Evolutionary conservation across 2,329 filamentous ascomycete species (phyloP), one percentile per base, ranked within the genome.

Genomic region (Whalleya microplaca): DNA sequence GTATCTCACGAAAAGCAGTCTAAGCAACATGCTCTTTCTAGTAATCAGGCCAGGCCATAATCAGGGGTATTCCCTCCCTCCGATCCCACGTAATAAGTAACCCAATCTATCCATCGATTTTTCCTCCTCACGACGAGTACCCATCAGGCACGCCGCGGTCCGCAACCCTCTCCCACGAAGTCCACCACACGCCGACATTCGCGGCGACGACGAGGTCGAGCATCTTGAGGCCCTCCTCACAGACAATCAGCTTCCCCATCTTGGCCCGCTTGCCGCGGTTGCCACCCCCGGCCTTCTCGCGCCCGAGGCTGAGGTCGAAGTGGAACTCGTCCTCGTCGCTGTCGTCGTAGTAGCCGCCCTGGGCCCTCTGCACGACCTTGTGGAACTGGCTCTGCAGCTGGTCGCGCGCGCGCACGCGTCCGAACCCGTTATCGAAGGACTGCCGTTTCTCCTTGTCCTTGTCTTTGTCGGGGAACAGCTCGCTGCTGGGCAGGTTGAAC

Each of bases 101-200:
- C 10, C 14, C 32, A 6, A 37, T 6, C 27, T 29, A 29, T 29
- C 27, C 12, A 12, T n/a, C n/a, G n/a, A n/a, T n/a, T 12, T 29
- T 29, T 29, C 32, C 4, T 8, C 32, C 14, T 37, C 32, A 37
- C 27, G 27, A 12, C 27, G 32, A 37, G 32, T 6, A 37, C 32
- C 14, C 5, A 12, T 16, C 32, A 3, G 5, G 14, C 6, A 12
- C 5, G 32, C 32, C 32, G 10, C 41, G 20, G 37, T 52, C 47
- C 61, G 42, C 55, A 58, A 64, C 80, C 66, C 77, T 80, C 66
- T 91, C 89, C 84, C 92, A 97, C 3, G 90, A 86, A 66, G 87
- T 87, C 93, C 94, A 98, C 91, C 93, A 99, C 16, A 98, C 78
- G 1, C 90, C 92, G 75, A 99, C 84, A 70, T 96, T 97, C 10